phyloP scores from a whole-genome alignment of 345 rosid genomes.

The Rhizophora apiculata region DNA sequence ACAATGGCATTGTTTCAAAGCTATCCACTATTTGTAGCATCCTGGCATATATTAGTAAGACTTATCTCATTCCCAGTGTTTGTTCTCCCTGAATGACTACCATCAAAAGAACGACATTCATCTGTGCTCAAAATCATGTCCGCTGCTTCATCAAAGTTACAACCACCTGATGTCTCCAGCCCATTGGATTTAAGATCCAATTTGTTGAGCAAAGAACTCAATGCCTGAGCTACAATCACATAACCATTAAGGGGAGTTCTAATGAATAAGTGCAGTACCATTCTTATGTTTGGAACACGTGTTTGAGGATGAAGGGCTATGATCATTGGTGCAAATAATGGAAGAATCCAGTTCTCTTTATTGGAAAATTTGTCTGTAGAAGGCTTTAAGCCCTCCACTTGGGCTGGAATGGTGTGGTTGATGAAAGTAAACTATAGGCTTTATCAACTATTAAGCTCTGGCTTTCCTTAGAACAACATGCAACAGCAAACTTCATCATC shows the following conservation, averaged over 20 bases:
- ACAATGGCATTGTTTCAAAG: conserved; percentile 56
- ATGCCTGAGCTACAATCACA: conserved; percentile 70
- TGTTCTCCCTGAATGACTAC: conserved; percentile 21
- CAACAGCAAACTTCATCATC: conserved; percentile 65
- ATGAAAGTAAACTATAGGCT: conserved; percentile 50
- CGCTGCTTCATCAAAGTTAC: conserved; percentile 65
- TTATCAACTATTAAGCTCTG: conserved; percentile 64
- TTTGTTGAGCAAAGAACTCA: conserved; percentile 84
- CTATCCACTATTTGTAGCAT: conserved; percentile 31
- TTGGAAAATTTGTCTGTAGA: conserved; percentile 32
- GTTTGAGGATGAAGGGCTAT: conserved; percentile 63
- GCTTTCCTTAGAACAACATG: conserved; percentile 55
- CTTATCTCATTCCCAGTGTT: conserved; percentile 30
- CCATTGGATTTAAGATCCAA: conserved; percentile 36
- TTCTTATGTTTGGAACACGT: conserved; percentile 56
- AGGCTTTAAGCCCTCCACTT: conserved; percentile 32
- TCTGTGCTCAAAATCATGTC: conserved; percentile 47
- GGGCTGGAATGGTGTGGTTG: conserved; percentile 33
- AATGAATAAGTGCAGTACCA: conserved; percentile 40
- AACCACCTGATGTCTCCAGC: conserved; percentile 28
- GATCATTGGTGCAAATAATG: conserved; percentile 67
- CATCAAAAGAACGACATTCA: conserved; percentile 17
- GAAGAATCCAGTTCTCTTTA: conserved; percentile 66
- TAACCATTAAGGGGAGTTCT: conserved; percentile 50
- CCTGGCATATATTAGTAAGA: conserved; percentile 36